Percentiles rank a stretch among this genome's conserved stretches.
Conservation (phyloP, 2,329 filamentous ascomycete species). For the Pyrenochaeta sp. region DNA sequence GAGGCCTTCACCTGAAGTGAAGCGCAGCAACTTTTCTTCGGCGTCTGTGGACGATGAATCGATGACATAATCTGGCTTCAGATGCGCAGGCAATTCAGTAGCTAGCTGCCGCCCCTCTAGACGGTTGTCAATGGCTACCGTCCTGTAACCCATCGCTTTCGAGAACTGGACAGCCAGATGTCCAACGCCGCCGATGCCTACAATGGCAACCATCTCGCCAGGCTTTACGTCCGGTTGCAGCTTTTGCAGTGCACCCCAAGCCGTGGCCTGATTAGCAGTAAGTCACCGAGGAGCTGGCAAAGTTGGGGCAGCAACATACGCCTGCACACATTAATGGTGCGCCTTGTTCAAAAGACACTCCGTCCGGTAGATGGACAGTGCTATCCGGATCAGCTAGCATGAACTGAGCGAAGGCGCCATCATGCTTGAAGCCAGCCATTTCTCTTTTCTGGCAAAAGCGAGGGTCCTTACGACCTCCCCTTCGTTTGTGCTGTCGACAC, state of each 20-base stretch:
- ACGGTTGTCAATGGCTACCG: conserved; percentile 36
- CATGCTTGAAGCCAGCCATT: conserved; percentile 42
- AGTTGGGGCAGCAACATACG: conserved; percentile 24
- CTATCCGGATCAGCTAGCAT: conserved; percentile 44
- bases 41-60: conserved; percentile 22
- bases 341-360: conserved; percentile 34
- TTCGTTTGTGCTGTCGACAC: conserved; percentile 23
- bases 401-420: conserved; percentile 44
- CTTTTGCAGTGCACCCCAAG: conserved; percentile 34
- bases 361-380: conserved; percentile 33
- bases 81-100: conserved; percentile 19
- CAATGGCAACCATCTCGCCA: conserved; percentile 79
- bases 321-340: conserved; percentile 50
- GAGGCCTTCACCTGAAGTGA: conserved; percentile 32
- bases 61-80: conserved; percentile 31
- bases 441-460: conserved; percentile 39
- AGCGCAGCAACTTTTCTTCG: conserved; percentile 20
- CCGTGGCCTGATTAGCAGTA: conserved; percentile 29
- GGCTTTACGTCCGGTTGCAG: conserved; percentile 54
- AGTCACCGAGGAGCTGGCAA: not conserved
- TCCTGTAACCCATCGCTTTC: conserved; percentile 34
- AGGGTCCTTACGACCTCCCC: conserved; percentile 26
- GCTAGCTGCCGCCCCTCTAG: conserved; percentile 30
- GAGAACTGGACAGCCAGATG: conserved; percentile 78
- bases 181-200: conserved; percentile 84